Percentiles rank a stretch among this genome's conserved stretches.
Conservation (phyloP, 2,329 filamentous ascomycete genomes). For the Cordyceps militaris region DNA sequence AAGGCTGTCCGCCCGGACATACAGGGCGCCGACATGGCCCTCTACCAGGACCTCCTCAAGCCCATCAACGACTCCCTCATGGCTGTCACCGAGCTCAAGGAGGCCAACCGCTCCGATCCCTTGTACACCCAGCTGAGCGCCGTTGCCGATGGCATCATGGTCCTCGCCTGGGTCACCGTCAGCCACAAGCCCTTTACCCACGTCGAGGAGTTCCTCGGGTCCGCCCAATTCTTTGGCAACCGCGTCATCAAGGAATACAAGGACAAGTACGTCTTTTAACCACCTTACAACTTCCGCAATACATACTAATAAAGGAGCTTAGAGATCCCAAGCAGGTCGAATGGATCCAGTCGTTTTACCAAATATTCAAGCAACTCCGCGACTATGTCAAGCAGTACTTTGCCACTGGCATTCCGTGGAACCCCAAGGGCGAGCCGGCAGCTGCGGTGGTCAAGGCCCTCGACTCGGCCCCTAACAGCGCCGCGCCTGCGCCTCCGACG, state of each 20-base stretch:
- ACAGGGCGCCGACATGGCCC: constrained; percentile 48
- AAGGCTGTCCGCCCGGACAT: constrained; percentile 89
- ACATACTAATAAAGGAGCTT: neutral
- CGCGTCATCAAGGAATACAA: constrained; percentile 87
- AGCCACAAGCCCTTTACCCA: constrained; percentile 78
- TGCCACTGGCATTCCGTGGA: constrained; percentile 76
- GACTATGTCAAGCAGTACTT: constrained; percentile 83
- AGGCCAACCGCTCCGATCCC: constrained; percentile 68
- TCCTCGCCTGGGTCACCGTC: constrained; percentile 84
- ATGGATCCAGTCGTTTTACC: constrained; percentile 90
- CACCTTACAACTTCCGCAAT: no score
- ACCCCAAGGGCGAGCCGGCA: constrained; percentile 66
- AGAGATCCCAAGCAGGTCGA: constrained; percentile 76
- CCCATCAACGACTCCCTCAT: constrained; percentile 79
- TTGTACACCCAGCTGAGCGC: constrained; percentile 78
- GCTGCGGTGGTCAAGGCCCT: constrained; percentile 59
- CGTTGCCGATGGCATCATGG: constrained; percentile 83
- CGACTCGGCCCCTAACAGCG: constrained; percentile 28
- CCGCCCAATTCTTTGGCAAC: constrained; percentile 92
- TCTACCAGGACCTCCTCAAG: constrained; percentile 72
- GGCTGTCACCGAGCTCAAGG: constrained; percentile 71
- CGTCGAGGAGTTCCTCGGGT: constrained; percentile 73
- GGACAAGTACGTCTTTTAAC: constrained; percentile 43
- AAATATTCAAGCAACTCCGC: constrained; percentile 75
- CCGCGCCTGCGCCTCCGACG: constrained; percentile 39